Base-by-base conservation (phyloP, 352 stramenopile species). In the Phytophthora melonis region DNA sequence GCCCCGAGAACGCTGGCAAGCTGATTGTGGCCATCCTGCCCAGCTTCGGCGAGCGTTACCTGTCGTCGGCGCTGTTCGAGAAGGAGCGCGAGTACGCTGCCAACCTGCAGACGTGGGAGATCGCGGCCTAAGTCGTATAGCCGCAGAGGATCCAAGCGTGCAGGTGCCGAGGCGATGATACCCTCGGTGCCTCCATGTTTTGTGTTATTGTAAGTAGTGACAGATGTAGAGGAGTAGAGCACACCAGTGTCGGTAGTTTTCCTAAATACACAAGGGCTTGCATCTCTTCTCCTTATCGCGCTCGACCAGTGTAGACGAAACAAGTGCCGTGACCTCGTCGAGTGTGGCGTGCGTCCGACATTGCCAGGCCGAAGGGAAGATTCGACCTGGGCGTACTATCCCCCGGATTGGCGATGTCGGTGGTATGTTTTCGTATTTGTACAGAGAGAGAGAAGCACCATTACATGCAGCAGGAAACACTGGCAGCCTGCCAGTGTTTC, bases 1-100 rank as follows among this genome's bases (percentile, higher is more conserved):
- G 91, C 34, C 89, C 88, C 6, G 90, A 97, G 83, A 95, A 90
- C 64, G 79, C 75, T 14, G 87, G 87, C 32, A 98, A 98, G 83
- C 79, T 96, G 30, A 97, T 95, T 59, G 93, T 98, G 18, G 89
- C 88, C 49, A 95, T 98, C 66, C 82, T 97, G 65, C 93, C 93
- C 27, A 96, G 86, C 64, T 98, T 97, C 75, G 93, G 94, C 56
- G 94, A 98, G 78, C 87, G 90, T 27, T 96, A 95, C 74, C 66
- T 96, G 73, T 94, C 86, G 52, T 93, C 89, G 47, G 74, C 85
- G 25, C 77, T 96, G 19, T 96, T 96, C 62, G 89, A 95, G 50
- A 77, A 82, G 59, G 89, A 96, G 72, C 88, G 89, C 45, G 86
- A 94, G 71, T 90, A 79, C 68, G 88, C 89, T 36, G 82, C 82